Conservation (phyloP, 805 yeast species). For the Suhomyces vadensis region DNA sequence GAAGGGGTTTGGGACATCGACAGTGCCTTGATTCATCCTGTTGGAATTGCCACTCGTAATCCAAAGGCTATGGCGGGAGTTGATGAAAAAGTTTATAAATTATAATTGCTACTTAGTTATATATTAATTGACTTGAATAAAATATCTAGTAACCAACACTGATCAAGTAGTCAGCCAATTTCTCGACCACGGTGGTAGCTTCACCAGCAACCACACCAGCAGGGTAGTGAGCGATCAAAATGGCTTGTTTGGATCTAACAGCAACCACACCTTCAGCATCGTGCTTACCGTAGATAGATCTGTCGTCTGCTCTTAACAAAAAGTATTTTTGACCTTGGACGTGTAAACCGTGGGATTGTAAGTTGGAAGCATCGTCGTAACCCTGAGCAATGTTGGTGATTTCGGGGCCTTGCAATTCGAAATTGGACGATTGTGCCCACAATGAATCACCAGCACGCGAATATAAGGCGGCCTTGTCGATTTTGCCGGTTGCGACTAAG, state of each 20-base stretch:
- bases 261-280: constrained; percentile 86
- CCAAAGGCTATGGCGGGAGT: constrained; percentile 39
- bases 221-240: constrained; percentile 92
- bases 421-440: constrained; percentile 85
- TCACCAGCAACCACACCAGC: constrained; percentile 90
- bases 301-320: constrained; percentile 82
- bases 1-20: constrained; percentile 78
- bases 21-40: constrained; percentile 58
- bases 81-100: constrained; percentile 13
- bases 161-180: constrained; percentile 91
- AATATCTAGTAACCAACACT: constrained; percentile 68
- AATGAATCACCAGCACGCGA: constrained; percentile 92
- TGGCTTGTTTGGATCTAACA: constrained; percentile 92
- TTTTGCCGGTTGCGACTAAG: constrained; percentile 79
- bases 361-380: constrained; percentile 71
- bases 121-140: background rate
- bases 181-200: constrained; percentile 93
- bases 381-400: constrained; percentile 74
- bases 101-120: background rate
- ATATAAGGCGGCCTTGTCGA: constrained; percentile 90
- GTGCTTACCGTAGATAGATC: constrained; percentile 90
- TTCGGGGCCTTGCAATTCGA: constrained; percentile 67
- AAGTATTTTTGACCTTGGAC: constrained; percentile 85
- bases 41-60: constrained; percentile 36
- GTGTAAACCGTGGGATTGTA: constrained; percentile 87